A percentile compares a stretch with the other conserved stretches of the same genome.
Evolutionary conservation across 116 monocot genomes (phyloP).

Genomic region (Posidonia oceanica): DNA sequence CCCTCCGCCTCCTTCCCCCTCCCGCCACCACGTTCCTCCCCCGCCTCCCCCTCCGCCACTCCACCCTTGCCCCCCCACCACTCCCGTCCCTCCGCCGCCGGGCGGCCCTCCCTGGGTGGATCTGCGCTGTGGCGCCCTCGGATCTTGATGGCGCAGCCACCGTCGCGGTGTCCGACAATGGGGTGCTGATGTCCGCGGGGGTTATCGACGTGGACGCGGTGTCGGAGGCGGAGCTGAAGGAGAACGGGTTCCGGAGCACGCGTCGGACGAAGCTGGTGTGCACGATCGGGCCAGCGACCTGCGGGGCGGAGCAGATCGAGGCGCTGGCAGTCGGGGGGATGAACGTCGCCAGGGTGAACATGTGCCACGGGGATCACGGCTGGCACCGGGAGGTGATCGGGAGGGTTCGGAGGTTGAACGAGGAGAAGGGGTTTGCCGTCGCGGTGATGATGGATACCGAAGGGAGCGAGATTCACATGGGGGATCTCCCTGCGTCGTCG

Average conservation of each 20-base stretch:
- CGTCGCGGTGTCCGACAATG: no score
- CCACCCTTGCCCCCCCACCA: not conserved
- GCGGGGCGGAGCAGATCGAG: conserved; percentile 66
- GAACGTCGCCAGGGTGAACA: conserved; percentile 88
- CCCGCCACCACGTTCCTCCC: conserved; percentile 12
- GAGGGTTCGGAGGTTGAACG: conserved; percentile 63
- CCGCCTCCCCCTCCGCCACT: not conserved
- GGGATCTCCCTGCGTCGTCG: conserved; percentile 60
- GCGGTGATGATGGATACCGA: conserved; percentile 99
- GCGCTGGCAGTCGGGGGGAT: conserved; percentile 91
- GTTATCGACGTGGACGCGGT: no score
- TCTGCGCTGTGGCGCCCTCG: no score
- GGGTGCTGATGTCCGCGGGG: no score
- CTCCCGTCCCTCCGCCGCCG: no score
- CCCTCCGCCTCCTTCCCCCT: conserved; percentile 9
- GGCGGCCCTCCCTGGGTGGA: no score
- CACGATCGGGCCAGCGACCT: conserved; percentile 88
- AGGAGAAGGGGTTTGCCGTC: conserved; percentile 96
- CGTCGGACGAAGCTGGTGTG: conserved; percentile 85
- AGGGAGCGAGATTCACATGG: conserved; percentile 99
- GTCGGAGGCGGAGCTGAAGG: conserved; percentile 25
- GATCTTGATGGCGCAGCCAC: no score
- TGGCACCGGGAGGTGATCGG: conserved; percentile 83
- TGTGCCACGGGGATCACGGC: conserved; percentile 84
- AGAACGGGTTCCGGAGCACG: conserved; percentile 95